Evolutionary conservation across 768 basidiomycete species (phyloP).

Genomic region (Mycena indigotica): DNA sequence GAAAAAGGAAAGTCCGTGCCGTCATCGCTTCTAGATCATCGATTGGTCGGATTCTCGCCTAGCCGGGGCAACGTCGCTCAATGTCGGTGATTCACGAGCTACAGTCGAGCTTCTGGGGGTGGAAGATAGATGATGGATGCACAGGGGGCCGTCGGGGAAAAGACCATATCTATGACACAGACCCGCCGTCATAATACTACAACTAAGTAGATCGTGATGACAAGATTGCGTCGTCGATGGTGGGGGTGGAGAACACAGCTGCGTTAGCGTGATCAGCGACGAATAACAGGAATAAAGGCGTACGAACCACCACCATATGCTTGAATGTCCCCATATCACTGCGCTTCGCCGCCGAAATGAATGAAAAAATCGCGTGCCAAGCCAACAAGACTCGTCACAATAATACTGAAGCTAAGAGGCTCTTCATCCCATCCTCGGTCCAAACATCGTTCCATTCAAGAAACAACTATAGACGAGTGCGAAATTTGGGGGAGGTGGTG

Average conservation of each 20-base stretch:
- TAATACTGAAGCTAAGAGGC: too few relatives aligned
- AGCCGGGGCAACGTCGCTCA: background rate
- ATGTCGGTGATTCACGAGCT: background rate
- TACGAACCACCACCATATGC: background rate
- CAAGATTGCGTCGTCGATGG: too few relatives aligned
- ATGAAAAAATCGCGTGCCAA: slow-evolving; percentile 1
- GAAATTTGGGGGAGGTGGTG: background rate
- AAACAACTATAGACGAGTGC: background rate
- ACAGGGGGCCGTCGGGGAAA: background rate
- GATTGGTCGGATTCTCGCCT: background rate
- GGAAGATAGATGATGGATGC: background rate
- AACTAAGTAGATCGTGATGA: background rate
- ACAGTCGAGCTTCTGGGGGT: background rate
- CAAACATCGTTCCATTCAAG: background rate
- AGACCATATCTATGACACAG: background rate
- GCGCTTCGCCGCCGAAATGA: background rate
- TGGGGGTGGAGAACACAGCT: too few relatives aligned
- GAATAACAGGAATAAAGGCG: background rate
- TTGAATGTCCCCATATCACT: background rate
- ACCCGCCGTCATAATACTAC: background rate
- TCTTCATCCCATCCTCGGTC: too few relatives aligned
- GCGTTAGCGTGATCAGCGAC: background rate
- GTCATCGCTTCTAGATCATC: background rate
- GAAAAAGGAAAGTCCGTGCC: background rate
- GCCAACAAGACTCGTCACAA: too few relatives aligned